These are phyloP conservation scores for Alternaria postmessia DNA, from an alignment of 2,329 filamentous ascomycete genomes.

Conservation along the genomic window DNA sequence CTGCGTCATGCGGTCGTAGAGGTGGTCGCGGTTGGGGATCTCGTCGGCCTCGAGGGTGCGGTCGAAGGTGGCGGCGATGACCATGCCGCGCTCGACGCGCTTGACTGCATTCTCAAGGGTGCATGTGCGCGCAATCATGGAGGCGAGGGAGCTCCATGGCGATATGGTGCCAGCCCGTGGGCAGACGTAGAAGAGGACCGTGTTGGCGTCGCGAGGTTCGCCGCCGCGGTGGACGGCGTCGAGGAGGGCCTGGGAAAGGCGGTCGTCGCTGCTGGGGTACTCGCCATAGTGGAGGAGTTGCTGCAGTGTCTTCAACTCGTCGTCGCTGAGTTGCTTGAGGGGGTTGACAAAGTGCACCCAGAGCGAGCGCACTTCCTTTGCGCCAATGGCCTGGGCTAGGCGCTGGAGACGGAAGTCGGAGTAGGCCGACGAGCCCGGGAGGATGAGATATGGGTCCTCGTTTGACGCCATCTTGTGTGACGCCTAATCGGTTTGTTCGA, in stretches of 20 bases:
- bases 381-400: slow-evolving; percentile 57
- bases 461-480: slow-evolving; percentile 41
- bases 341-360: slow-evolving; percentile 62
- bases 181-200: slow-evolving; percentile 73
- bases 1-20: slow-evolving; percentile 98
- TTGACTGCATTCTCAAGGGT: slow-evolving; percentile 75
- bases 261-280: slow-evolving; percentile 56
- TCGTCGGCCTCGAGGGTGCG: slow-evolving; percentile 59
- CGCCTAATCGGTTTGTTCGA: slow-evolving; percentile 20
- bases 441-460: slow-evolving; percentile 52
- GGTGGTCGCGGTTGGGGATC: slow-evolving; percentile 70
- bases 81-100: slow-evolving; percentile 86
- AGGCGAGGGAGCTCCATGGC: slow-evolving; percentile 97
- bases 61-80: slow-evolving; percentile 72
- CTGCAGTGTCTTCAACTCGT: slow-evolving; percentile 62
- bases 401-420: slow-evolving; percentile 59
- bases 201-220: slow-evolving; percentile 59
- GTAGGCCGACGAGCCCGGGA: slow-evolving; percentile 64
- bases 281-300: slow-evolving; percentile 69
- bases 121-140: slow-evolving; percentile 91
- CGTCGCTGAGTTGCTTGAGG: slow-evolving; percentile 46
- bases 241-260: slow-evolving; percentile 55
- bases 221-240: slow-evolving; percentile 60
- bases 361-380: slow-evolving; percentile 57
- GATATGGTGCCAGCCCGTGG: slow-evolving; percentile 85